Percentiles rank a stretch among this genome's conserved stretches.
phyloP scores from a whole-genome alignment of 106 monocot species.

The Acanthochlamys bracteata region DNA sequence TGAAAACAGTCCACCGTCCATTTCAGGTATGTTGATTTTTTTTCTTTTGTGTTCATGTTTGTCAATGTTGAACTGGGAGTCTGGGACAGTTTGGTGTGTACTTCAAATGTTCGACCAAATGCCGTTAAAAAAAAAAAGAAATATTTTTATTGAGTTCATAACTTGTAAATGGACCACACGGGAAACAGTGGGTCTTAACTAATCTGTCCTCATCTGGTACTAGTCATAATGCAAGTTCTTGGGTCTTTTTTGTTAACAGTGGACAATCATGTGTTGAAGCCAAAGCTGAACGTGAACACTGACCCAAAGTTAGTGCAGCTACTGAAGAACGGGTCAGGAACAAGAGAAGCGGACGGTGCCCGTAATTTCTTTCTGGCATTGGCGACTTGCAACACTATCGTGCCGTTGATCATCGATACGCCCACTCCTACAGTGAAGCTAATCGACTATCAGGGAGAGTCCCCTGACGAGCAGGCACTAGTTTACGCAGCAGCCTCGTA shows the following conservation, averaged over 20 bases:
- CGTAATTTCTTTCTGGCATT: constrained; percentile 70
- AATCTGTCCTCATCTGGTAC: too few species aligned
- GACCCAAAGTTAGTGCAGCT: constrained; percentile 45
- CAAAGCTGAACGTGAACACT: constrained; percentile 62
- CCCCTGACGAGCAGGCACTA: constrained; percentile 91
- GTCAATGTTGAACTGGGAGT: not conserved
- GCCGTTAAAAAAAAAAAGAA: too few species aligned
- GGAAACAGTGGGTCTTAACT: too few species aligned
- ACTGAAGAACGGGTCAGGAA: constrained; percentile 29
- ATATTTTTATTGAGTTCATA: too few species aligned
- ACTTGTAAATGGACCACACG: too few species aligned
- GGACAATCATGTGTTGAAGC: constrained; percentile 27
- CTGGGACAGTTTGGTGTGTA: too few species aligned
- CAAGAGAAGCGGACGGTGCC: constrained; percentile 28
- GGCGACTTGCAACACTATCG: constrained; percentile 87
- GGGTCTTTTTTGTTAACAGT: constrained; percentile 1
- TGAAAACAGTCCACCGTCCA: not conserved
- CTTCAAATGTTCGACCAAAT: too few species aligned
- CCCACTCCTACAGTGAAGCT: constrained; percentile 34
- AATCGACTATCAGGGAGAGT: constrained; percentile 94
- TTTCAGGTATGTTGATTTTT: not conserved
- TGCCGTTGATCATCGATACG: constrained; percentile 55
- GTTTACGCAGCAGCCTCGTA: constrained; percentile 92
- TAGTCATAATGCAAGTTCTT: not conserved
- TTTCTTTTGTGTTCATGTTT: not conserved